phyloP scores from a whole-genome alignment of 176 grass and related monocot species.

The Cocos nucifera region DNA sequence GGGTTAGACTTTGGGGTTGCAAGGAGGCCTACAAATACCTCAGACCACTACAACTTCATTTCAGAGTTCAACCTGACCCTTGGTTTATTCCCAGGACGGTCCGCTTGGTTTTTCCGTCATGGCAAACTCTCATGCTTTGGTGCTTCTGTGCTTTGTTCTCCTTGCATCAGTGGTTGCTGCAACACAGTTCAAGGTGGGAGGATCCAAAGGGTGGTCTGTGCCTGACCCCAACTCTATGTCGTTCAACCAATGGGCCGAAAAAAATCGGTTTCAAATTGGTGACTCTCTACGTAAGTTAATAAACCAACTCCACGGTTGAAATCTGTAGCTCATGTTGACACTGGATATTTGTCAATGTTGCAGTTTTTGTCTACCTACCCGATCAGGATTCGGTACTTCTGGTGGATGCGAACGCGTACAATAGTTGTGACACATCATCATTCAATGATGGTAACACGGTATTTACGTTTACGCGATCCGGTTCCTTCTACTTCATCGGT shows the following conservation, averaged over 20 bases:
- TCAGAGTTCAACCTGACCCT: background rate
- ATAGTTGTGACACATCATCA: conserved; percentile 34
- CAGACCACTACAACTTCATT: background rate
- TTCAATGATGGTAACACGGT: conserved; percentile 64
- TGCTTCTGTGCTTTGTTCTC: conserved; percentile 32
- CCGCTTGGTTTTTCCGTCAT: conserved; percentile 9
- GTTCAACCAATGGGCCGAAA: conserved; percentile 72
- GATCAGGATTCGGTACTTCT: conserved; percentile 72
- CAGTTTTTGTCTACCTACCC: conserved; percentile 60
- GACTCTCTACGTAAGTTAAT: conserved; percentile 50
- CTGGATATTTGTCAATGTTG: background rate
- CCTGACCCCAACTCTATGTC: conserved; percentile 24
- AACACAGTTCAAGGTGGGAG: conserved; percentile 66
- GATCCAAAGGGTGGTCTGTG: conserved; percentile 47
- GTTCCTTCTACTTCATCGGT: conserved; percentile 80
- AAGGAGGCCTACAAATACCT: conserved; percentile 2
- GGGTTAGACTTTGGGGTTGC: no score
- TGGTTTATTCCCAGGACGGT: background rate
- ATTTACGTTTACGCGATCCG: conserved; percentile 70
- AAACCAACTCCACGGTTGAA: no score
- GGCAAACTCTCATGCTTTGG: conserved; percentile 26
- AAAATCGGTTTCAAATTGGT: conserved; percentile 61
- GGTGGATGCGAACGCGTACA: conserved; percentile 50
- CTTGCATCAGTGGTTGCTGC: conserved; percentile 31
- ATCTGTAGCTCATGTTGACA: no score